phyloP scores from a whole-genome alignment of 495 filamentous ascomycete species.

The Neurospora sp. region DNA sequence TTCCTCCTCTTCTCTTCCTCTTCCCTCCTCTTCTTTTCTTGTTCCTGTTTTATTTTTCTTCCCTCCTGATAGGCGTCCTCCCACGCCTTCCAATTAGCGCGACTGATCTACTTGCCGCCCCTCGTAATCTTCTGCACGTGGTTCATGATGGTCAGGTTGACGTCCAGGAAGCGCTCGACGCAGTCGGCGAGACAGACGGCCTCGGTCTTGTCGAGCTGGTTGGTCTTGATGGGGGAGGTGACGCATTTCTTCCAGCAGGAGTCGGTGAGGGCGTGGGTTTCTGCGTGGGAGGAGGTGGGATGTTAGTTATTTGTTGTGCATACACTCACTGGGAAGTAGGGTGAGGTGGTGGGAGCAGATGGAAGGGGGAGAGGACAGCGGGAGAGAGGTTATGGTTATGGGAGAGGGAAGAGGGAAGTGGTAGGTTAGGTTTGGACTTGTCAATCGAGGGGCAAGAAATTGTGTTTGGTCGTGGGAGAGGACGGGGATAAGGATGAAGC shows the following conservation, averaged over 20 bases:
- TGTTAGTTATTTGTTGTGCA: not conserved
- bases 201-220: conserved; percentile 63
- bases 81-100: not conserved
- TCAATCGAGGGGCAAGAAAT: not conserved
- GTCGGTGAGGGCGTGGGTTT: conserved; percentile 64
- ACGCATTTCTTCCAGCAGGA: conserved; percentile 90
- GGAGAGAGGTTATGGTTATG: not conserved
- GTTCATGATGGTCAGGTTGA: conserved; percentile 67
- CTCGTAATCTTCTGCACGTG: conserved; percentile 49
- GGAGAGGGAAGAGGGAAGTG: not conserved
- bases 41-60: not conserved
- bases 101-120: not conserved
- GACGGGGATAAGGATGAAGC: not conserved
- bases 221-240: conserved; percentile 48
- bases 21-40: not conserved
- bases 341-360: not conserved
- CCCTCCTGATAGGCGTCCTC: not conserved
- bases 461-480: not conserved
- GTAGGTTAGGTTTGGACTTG: not conserved
- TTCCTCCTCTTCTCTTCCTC: not conserved
- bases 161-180: conserved; percentile 86
- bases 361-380: not conserved
- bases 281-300: not conserved
- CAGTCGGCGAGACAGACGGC: conserved; percentile 81
- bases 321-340: no score